A percentile compares a stretch with the other conserved stretches of the same genome.
These are phyloP conservation scores for Myxozyma nipponensis DNA, from an alignment of 805 yeast genomes.

Conservation along the genomic window DNA sequence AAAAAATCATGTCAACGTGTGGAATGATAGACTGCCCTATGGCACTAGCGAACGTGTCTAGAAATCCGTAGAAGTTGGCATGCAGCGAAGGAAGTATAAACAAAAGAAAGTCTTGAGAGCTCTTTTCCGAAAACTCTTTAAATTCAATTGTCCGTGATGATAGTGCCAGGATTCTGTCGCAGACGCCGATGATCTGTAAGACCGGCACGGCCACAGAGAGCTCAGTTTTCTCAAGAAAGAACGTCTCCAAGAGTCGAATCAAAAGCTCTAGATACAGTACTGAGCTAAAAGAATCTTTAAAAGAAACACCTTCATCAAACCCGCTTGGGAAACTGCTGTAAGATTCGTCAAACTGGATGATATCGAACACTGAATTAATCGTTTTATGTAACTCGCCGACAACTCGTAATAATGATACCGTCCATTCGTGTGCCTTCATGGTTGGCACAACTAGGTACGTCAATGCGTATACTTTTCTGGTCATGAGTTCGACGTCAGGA, in stretches of 20 bases:
- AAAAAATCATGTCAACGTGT: slow-evolving; percentile 3
- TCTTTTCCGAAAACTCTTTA: slow-evolving; percentile 7
- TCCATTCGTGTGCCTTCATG: slow-evolving; percentile 18
- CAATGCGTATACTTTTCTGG: slow-evolving; percentile 13
- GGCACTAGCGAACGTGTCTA: slow-evolving; percentile 6
- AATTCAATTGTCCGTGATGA: slow-evolving; percentile 4
- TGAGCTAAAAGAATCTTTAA: slow-evolving; percentile 3
- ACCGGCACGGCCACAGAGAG: slow-evolving; percentile 16
- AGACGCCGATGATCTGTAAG: slow-evolving; percentile 3
- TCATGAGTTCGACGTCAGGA: slow-evolving; percentile 5
- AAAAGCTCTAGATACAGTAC: slow-evolving; percentile 18
- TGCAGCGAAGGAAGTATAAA: slow-evolving; percentile 14
- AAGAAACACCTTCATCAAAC: slow-evolving; percentile 9
- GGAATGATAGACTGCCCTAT: slow-evolving; percentile 14
- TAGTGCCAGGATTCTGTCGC: slow-evolving; percentile 12
- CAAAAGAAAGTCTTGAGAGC: slow-evolving; percentile 12
- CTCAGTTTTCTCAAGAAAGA: slow-evolving; percentile 3
- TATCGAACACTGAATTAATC: slow-evolving; percentile 2
- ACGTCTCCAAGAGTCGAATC: slow-evolving; percentile 14
- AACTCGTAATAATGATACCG: slow-evolving; percentile 5
- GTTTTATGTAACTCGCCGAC: slow-evolving; percentile 17
- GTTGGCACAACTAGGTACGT: slow-evolving; percentile 16
- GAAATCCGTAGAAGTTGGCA: slow-evolving; percentile 14
- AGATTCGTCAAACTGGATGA: slow-evolving; percentile 6
- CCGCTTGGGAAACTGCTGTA: slow-evolving; percentile 10